These are phyloP conservation scores for Tieghemostelium lacteum DNA, from an alignment of 78 protist species.

Conservation along the genomic window DNA sequence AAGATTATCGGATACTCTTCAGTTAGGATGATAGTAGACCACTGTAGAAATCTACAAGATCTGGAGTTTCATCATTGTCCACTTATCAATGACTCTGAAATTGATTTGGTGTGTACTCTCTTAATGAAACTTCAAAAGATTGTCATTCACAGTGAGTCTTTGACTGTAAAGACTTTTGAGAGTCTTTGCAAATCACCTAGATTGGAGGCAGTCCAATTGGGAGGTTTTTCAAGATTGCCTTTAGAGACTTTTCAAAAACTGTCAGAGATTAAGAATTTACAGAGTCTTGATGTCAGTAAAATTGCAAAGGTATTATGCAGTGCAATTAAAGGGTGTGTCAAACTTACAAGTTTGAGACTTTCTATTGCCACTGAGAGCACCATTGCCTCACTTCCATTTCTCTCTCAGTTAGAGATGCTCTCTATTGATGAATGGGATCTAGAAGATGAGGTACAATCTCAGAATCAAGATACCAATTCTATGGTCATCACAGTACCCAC, in stretches of 20 bases:
- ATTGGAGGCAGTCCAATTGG: constrained; percentile 31
- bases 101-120: constrained; percentile 13
- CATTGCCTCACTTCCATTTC: constrained; percentile 13
- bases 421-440: constrained; percentile 56
- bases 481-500: background rate
- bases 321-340: constrained; percentile 7
- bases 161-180: constrained; percentile 5
- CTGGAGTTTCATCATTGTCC: constrained; percentile 43
- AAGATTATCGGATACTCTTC: background rate
- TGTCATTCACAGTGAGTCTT: constrained; percentile 12
- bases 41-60: constrained; percentile 20
- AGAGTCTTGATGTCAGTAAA: constrained; percentile 38
- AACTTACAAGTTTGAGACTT: constrained; percentile 6
- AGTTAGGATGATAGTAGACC: constrained; percentile 14
- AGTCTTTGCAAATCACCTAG: background rate
- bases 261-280: background rate
- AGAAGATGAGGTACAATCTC: background rate
- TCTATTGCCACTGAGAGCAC: constrained; percentile 20
- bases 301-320: background rate
- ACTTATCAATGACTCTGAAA: constrained; percentile 14
- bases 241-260: constrained; percentile 12
- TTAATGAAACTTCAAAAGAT: constrained; percentile 10
- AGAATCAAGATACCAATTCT: constrained; percentile 33
- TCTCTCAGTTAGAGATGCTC: background rate
- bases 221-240: constrained; percentile 34